Evolutionary conservation across 106 monocot genomes (phyloP).

Genomic region (Xerophyta viscosa): DNA sequence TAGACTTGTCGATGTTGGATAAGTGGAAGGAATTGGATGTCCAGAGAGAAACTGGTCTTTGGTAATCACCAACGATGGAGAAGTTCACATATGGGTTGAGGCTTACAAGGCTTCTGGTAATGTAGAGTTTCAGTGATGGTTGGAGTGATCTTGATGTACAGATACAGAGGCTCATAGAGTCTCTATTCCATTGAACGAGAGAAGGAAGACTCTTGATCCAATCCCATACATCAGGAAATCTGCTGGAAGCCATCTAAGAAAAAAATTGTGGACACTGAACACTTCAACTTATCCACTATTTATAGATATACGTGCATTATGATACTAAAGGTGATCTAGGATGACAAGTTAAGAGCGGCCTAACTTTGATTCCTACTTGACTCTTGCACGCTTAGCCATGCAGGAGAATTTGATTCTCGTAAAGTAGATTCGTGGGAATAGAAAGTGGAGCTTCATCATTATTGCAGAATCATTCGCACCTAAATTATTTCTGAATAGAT

Average conservation of each 20-base stretch:
- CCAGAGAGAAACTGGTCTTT: slow-evolving; percentile 62
- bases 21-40: slow-evolving; percentile 44
- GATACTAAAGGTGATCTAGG: background rate
- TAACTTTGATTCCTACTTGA: background rate
- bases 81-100: slow-evolving; percentile 32
- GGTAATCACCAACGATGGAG: slow-evolving; percentile 36
- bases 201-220: slow-evolving; percentile 65
- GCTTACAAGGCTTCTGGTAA: slow-evolving; percentile 25
- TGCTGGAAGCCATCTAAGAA: slow-evolving; percentile 29
- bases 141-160: slow-evolving; percentile 24
- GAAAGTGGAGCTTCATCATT: background rate
- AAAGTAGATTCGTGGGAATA: background rate
- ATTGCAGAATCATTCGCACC: background rate
- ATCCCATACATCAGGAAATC: slow-evolving; percentile 44
- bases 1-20: slow-evolving; percentile 9
- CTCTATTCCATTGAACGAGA: slow-evolving; percentile 46
- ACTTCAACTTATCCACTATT: background rate
- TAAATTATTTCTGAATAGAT: background rate
- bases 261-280: background rate
- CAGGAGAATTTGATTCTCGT: background rate
- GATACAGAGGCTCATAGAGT: slow-evolving; percentile 39
- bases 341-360: background rate
- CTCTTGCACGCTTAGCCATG: background rate
- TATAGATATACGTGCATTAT: background rate
- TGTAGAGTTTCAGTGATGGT: slow-evolving; percentile 34